phyloP scores from a whole-genome alignment of 2,329 filamentous ascomycete genomes.

The Akanthomyces dipterigenus region DNA sequence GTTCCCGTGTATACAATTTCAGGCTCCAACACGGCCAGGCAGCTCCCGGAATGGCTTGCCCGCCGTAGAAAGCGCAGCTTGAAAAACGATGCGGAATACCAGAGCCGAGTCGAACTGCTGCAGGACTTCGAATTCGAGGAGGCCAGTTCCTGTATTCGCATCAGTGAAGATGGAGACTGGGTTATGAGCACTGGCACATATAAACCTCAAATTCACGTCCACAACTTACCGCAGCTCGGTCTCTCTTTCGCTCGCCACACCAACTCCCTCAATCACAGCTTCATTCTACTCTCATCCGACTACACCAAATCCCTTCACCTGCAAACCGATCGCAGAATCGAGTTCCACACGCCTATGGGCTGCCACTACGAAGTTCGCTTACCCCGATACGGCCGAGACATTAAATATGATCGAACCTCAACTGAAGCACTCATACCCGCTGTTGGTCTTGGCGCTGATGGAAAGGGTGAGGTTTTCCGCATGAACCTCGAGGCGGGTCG shows the following conservation, averaged over 20 bases:
- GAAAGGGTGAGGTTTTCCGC: constrained; percentile 85
- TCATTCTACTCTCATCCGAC: constrained; percentile 79
- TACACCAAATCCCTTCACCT: constrained; percentile 93
- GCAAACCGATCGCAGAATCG: constrained; percentile 82
- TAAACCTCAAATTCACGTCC: constrained; percentile 72
- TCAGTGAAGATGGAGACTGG: constrained; percentile 96
- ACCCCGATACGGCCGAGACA: constrained; percentile 84
- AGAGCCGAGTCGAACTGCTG: constrained; percentile 86
- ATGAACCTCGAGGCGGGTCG: constrained; percentile 86
- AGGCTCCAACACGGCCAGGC: constrained; percentile 78
- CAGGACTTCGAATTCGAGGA: constrained; percentile 98
- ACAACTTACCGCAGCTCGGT: constrained; percentile 86
- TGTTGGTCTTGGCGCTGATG: constrained; percentile 79
- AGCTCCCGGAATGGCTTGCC: constrained; percentile 92
- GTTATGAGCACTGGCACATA: constrained; percentile 86
- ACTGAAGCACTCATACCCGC: constrained; percentile 83
- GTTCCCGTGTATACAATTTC: constrained; percentile 94
- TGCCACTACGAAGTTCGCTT: constrained; percentile 86
- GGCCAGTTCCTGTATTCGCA: constrained; percentile 80
- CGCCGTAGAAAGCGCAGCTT: constrained; percentile 82
- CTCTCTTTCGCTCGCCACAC: constrained; percentile 94
- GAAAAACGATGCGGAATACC: constrained; percentile 88
- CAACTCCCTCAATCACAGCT: constrained; percentile 83
- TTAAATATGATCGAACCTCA: constrained; percentile 74
- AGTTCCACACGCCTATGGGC: constrained; percentile 86